Percentiles rank a stretch among this genome's conserved stretches.
phyloP scores from a whole-genome alignment of 2,329 filamentous ascomycete genomes.

The Ceratocystis harringtonii region DNA sequence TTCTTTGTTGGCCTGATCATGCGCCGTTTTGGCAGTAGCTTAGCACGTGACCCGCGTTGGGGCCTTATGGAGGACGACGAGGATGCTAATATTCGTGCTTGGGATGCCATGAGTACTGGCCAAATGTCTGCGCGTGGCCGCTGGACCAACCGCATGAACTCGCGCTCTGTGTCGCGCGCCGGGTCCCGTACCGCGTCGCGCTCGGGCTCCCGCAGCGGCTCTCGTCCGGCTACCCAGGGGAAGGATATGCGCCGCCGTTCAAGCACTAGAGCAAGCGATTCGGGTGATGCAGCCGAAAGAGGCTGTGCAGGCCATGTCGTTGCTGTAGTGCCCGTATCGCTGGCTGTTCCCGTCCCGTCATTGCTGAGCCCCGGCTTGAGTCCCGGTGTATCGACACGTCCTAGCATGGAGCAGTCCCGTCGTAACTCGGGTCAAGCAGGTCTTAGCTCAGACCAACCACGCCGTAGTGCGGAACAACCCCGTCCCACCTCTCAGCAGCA shows the following conservation, averaged over 20 bases:
- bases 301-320: not conserved
- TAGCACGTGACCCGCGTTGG: constrained; percentile 12
- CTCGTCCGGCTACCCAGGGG: not conserved
- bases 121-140: not conserved
- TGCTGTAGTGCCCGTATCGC: not conserved
- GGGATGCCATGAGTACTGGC: constrained; percentile 9
- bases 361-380: not conserved
- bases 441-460: not conserved
- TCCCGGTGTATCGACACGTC: not conserved
- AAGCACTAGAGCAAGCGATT: not conserved
- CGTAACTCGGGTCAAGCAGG: not conserved
- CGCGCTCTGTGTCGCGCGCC: constrained; percentile 10
- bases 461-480: not conserved
- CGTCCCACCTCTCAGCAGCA: not conserved
- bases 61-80: constrained; percentile 9
- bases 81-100: constrained; percentile 3
- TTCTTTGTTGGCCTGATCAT: constrained; percentile 36
- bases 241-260: not conserved
- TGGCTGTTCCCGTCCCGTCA: not conserved
- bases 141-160: constrained; percentile 15
- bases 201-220: not conserved
- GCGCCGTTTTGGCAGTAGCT: constrained; percentile 2
- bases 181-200: constrained; percentile 1
- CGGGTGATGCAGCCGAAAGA: not conserved
- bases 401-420: not conserved